Conservation (phyloP, 441 rosid genomes). For the Breynia disticha region DNA sequence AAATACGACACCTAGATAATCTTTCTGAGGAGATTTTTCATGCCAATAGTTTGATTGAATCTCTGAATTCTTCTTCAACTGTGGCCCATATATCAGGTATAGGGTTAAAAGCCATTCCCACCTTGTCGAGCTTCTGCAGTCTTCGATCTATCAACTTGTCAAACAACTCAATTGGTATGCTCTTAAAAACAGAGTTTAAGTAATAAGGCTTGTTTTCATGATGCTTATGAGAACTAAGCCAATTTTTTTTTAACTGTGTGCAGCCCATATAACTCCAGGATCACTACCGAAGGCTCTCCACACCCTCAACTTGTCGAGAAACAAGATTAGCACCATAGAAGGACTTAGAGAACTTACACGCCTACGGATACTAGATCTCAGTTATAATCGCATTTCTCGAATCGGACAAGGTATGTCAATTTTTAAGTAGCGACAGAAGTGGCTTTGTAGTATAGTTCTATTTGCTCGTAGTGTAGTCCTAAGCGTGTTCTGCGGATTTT, state of each 20-base stretch:
- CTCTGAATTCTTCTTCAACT: constrained; percentile 71
- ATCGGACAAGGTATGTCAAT: constrained; percentile 70
- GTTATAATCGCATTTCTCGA: constrained; percentile 83
- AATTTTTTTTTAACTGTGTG: constrained; percentile 12
- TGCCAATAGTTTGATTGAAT: constrained; percentile 61
- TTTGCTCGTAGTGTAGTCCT: neutral
- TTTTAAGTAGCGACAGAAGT: too few species aligned
- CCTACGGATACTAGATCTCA: constrained; percentile 70
- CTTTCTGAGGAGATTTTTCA: constrained; percentile 58
- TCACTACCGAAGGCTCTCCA: constrained; percentile 87
- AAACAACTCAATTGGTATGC: constrained; percentile 73
- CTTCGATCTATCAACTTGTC: constrained; percentile 81
- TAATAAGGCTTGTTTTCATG: neutral
- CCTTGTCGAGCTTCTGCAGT: constrained; percentile 51
- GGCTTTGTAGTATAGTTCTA: too few species aligned
- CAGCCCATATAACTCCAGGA: constrained; percentile 65
- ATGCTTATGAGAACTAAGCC: neutral
- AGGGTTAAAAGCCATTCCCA: constrained; percentile 74
- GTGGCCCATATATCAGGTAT: constrained; percentile 72
- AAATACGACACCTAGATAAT: constrained; percentile 28
- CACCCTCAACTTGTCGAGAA: constrained; percentile 65
- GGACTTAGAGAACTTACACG: constrained; percentile 82
- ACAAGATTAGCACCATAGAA: constrained; percentile 69
- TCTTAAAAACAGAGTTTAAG: constrained; percentile 6
- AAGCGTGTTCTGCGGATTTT: too few species aligned